Percentiles rank a stretch among this genome's conserved stretches.
Conservation (phyloP, 2,329 filamentous ascomycete genomes). For the Pseudocercospora ulei region DNA sequence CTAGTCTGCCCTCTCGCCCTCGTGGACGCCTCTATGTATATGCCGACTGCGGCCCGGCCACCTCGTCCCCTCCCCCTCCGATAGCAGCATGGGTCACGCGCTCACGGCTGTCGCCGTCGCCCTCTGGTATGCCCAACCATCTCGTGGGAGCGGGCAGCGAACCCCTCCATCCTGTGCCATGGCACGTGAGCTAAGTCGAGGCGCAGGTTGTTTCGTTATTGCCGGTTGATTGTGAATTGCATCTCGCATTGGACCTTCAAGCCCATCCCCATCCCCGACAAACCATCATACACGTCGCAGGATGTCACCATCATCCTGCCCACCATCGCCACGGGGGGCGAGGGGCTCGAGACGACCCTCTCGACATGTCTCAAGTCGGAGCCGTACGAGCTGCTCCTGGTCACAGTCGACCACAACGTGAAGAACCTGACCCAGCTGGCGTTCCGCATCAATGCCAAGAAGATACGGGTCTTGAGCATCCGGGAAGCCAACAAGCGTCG, state of each 20-base stretch:
- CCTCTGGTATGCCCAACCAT: conserved; percentile 29
- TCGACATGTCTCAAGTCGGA: conserved; percentile 63
- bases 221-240: conserved; percentile 75
- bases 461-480: conserved; percentile 65
- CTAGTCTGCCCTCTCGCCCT: conserved; percentile 26
- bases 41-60: conserved; percentile 27
- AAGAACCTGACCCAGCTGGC: conserved; percentile 44
- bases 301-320: conserved; percentile 94
- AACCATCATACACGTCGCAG: conserved; percentile 65
- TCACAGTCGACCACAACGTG: conserved; percentile 75
- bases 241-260: conserved; percentile 78
- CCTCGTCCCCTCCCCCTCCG: conserved; percentile 30
- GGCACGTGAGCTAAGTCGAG: conserved; percentile 26
- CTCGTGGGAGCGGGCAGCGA: conserved; percentile 18
- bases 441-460: conserved; percentile 51
- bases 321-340: conserved; percentile 77
- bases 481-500: conserved; percentile 88
- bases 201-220: conserved; percentile 71
- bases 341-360: conserved; percentile 72
- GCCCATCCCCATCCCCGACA: conserved; percentile 69
- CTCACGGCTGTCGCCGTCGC: conserved; percentile 28
- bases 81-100: conserved; percentile 33
- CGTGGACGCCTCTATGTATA: conserved; percentile 24
- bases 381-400: conserved; percentile 66
- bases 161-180: conserved; percentile 19